Percentiles rank a stretch among this genome's conserved stretches.
These are phyloP conservation scores for Botrytis aclada DNA, from an alignment of 2,329 filamentous ascomycete genomes.

Conservation along the genomic window DNA sequence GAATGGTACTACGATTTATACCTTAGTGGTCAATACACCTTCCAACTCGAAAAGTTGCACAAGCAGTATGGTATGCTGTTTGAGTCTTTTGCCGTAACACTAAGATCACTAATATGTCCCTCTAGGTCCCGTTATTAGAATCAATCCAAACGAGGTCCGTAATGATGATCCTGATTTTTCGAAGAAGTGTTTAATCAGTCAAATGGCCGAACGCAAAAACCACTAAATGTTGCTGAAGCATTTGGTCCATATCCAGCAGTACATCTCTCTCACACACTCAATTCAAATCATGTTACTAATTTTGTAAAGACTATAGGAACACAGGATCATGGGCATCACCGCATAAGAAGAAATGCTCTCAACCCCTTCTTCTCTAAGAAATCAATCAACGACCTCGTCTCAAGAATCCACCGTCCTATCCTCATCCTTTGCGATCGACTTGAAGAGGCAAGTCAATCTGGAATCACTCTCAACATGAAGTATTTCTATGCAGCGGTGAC, in stretches of 20 bases:
- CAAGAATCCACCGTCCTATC: neutral
- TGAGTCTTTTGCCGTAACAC: neutral
- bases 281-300: neutral
- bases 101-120: neutral
- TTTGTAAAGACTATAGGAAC: conserved; percentile 16
- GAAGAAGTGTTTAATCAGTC: conserved; percentile 14
- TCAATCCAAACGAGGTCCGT: conserved; percentile 23
- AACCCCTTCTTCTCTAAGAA: conserved; percentile 25
- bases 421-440: conserved; percentile 5
- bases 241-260: conserved; percentile 14
- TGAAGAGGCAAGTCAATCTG: neutral
- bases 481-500: conserved; percentile 11
- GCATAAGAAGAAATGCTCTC: conserved; percentile 22
- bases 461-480: neutral
- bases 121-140: conserved; percentile 21
- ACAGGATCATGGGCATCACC: conserved; percentile 22
- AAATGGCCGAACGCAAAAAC: conserved; percentile 3
- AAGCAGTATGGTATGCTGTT: conserved; percentile 40
- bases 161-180: conserved; percentile 23
- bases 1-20: conserved; percentile 42
- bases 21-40: conserved; percentile 43
- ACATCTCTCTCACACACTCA: neutral
- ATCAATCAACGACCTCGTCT: neutral
- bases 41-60: conserved; percentile 44
- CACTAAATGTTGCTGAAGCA: neutral